Conservation (phyloP, 1,139 yeast species). For the Protomyces inouyei region DNA sequence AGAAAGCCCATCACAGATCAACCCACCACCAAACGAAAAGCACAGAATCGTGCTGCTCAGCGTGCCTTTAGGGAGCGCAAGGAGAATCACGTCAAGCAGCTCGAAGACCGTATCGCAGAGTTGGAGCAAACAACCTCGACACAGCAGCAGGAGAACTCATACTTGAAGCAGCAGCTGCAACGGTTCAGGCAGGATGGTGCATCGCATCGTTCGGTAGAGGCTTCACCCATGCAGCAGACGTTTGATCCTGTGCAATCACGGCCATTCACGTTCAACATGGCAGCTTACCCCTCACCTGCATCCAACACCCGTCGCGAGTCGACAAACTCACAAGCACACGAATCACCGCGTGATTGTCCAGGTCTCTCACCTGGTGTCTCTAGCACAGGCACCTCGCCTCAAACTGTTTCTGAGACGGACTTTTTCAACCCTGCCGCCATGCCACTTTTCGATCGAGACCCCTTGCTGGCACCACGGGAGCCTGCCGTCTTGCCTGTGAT, state of each 20-base stretch:
- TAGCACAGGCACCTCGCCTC: slow-evolving; percentile 17
- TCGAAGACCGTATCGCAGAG: slow-evolving; percentile 54
- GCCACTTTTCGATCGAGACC: slow-evolving; percentile 6
- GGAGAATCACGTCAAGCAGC: slow-evolving; percentile 55
- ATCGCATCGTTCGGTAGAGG: background rate
- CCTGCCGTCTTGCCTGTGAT: background rate
- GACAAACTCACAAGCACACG: background rate
- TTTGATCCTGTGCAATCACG: background rate
- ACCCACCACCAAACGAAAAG: slow-evolving; percentile 56
- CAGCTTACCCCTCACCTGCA: background rate
- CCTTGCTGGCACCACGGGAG: background rate
- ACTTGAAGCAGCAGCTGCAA: slow-evolving; percentile 5
- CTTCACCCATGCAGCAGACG: background rate
- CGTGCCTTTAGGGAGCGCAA: slow-evolving; percentile 81
- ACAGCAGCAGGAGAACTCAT: slow-evolving; percentile 6
- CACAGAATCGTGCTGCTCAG: slow-evolving; percentile 94
- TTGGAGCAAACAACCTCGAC: slow-evolving; percentile 38
- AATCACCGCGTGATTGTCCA: background rate
- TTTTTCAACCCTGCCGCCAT: slow-evolving; percentile 14
- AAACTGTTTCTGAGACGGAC: slow-evolving; percentile 8
- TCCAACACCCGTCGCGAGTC: background rate
- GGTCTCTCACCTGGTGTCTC: slow-evolving; percentile 7
- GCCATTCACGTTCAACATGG: background rate
- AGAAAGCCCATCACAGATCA: slow-evolving; percentile 71
- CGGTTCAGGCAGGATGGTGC: background rate